Base-by-base conservation (phyloP, 805 yeast species). In the Ascoidea asiatica region DNA sequence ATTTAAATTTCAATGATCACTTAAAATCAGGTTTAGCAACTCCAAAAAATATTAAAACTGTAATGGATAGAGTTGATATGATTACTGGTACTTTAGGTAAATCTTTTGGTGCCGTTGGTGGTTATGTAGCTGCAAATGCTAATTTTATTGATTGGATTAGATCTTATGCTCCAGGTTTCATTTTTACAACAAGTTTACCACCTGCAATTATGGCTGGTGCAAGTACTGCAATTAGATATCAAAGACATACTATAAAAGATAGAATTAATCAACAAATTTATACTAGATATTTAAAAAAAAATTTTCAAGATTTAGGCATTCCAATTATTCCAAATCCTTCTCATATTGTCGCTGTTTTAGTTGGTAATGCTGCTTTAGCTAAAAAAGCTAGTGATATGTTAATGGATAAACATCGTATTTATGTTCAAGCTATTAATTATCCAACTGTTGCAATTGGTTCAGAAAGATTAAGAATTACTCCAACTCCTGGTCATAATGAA, bases 131-230 rank as follows among this genome's bases (percentile, higher is more conserved):
- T 45, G 97, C 92, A 36, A 79, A 81, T 38, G 75, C 80, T 42
- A 73, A 71, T 50, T 71, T 90, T 61, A 75, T 89, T 53, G 99
- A 92, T 66, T 90, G 96, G 96, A 69, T 92, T 54, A 79, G 99
- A 65, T 87, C 96, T 2, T 86, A 77, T 57, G 92, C 97, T 33
- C 97, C 97, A 39, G 98, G 98, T 18, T 92, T 92, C 62, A 92
- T 92, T 55, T 92, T 92, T 66, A 92, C 98, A 48, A 92, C 99
- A 15, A 71, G 95, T 37, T 74, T 92, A 52, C 99, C 99, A 41
- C 99, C 99, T n/a, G 79, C 95, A 15, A 78, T 85, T 46, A 88
- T 92, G 97, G 92, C 96, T 13, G 97, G 97, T 50, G 84, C 95
- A 36, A 69, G 82, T 15, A 80, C 87, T 41, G 90, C 97, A 6